These are phyloP conservation scores for Plantago major DNA, from an alignment of 257 asterid genomes.

Conservation along the genomic window DNA sequence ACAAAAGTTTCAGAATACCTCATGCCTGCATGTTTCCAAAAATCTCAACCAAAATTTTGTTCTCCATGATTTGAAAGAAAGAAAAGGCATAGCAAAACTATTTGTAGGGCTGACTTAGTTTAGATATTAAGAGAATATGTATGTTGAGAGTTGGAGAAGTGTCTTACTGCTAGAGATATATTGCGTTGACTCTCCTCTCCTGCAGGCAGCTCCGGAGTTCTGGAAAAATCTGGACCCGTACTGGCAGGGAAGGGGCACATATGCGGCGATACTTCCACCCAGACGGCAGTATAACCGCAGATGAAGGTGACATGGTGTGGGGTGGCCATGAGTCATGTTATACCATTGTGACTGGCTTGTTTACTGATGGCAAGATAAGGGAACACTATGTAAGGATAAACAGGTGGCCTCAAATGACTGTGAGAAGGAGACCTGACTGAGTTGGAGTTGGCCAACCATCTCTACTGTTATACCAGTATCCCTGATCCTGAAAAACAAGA, in stretches of 20 bases:
- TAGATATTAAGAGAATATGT: no score
- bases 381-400: constrained; percentile 77
- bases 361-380: constrained; percentile 52
- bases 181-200: not conserved
- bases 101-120: no score
- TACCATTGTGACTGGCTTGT: constrained; percentile 61
- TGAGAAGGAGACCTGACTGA: constrained; percentile 59
- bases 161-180: not conserved
- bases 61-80: no score
- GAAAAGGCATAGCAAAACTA: no score
- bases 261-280: constrained; percentile 71
- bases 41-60: no score
- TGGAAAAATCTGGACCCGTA: constrained; percentile 77
- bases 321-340: constrained; percentile 87
- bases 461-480: constrained; percentile 50
- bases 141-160: no score
- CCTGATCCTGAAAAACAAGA: constrained; percentile 48
- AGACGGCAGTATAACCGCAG: constrained; percentile 80
- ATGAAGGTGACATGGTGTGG: constrained; percentile 62
- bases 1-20: no score
- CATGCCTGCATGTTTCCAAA: no score
- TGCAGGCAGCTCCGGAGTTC: constrained; percentile 64
- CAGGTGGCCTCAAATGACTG: constrained; percentile 60
- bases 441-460: constrained; percentile 56
- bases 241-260: constrained; percentile 54